Conservation (phyloP, 1,284 basidiomycete genomes). For the Tilletia horrida region DNA sequence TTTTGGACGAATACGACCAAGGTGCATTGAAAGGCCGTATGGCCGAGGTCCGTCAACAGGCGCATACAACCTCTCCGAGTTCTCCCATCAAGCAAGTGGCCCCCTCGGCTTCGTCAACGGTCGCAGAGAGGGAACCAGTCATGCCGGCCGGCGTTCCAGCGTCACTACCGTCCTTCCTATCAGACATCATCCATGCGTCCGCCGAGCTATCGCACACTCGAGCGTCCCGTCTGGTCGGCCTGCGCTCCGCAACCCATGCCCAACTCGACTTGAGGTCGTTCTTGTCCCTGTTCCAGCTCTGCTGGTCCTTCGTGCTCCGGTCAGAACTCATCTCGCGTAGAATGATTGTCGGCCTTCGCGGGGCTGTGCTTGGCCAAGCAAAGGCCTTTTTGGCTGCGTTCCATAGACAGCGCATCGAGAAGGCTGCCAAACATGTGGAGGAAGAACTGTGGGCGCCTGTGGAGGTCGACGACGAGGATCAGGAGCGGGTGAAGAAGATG, state of each 20-base stretch:
- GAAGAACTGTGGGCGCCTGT: slow-evolving; percentile 82
- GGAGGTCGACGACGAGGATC: slow-evolving; percentile 68
- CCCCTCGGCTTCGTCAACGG: slow-evolving; percentile 25
- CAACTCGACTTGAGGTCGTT: slow-evolving; percentile 71
- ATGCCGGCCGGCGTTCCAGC: slow-evolving; percentile 49
- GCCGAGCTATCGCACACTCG: slow-evolving; percentile 80
- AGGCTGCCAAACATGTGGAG: slow-evolving; percentile 83
- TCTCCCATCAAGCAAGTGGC: slow-evolving; percentile 23
- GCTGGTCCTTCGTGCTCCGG: slow-evolving; percentile 82
- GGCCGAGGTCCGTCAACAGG: slow-evolving; percentile 6
- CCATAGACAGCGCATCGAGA: slow-evolving; percentile 76
- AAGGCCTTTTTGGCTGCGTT: slow-evolving; percentile 81
- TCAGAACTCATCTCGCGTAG: slow-evolving; percentile 78
- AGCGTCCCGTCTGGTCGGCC: slow-evolving; percentile 71
- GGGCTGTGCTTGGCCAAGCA: slow-evolving; percentile 61
- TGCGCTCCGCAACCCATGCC: slow-evolving; percentile 68
- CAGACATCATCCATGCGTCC: slow-evolving; percentile 72
- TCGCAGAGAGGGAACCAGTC: slow-evolving; percentile 22
- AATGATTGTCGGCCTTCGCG: slow-evolving; percentile 60
- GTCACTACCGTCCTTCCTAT: slow-evolving; percentile 58
- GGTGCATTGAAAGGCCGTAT: slow-evolving; percentile 1
- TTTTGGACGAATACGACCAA: slow-evolving; percentile 61
- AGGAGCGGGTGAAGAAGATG: slow-evolving; percentile 70
- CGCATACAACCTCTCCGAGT: neutral
- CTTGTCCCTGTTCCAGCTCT: slow-evolving; percentile 74